Base-by-base conservation (phyloP, 2,329 filamentous ascomycete genomes). In the Fusarium agapanthi region DNA sequence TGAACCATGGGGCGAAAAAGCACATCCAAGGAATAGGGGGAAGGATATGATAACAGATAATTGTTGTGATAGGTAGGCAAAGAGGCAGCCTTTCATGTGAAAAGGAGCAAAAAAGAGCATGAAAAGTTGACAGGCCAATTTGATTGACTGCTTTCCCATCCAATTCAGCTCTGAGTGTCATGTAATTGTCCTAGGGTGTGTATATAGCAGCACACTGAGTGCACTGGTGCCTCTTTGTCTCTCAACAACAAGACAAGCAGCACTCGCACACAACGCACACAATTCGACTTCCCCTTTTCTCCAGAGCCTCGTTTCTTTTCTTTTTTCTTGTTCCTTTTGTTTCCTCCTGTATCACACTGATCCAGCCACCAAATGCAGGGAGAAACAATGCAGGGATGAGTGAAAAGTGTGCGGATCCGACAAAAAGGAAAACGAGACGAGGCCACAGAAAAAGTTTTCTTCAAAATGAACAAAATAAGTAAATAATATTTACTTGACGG, bases 191-290 rank as follows among this genome's bases (percentile, higher is more conserved):
- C 56, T 15, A 47, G 74, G 74, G 53, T 8, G 74, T 76, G 74
- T 44, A n/a, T 59, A 54, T 76, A 76, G 45, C 28, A 41, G 44
- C 51, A 32, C 47, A 56, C 48, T 65, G 69, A 47, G 44, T 37
- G 35, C 47, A 48, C 48, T 67, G 74, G 55, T 65, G 24, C 32
- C 9, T 73, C 60, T 63, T 65, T 74, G 62, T 73, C 65, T 73
- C 71, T 72, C 63, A 71, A 75, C 61, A 74, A 74, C 56, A 50
- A 59, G 61, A 72, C 51, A 75, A 65, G 65, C 71, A 65, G 62
- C 73, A 62, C 48, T 30, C 62, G 43, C 65, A 71, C 70, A 67
- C 61, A 76, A 66, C 72, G 62, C 72, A 73, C 61, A 75, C 64
- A 67, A 68, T 72, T 75, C 45, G 44, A 61, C 64, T 70, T 67